Base-by-base conservation (phyloP, 148 eudicot genomes). In the Arbutus unedo region DNA sequence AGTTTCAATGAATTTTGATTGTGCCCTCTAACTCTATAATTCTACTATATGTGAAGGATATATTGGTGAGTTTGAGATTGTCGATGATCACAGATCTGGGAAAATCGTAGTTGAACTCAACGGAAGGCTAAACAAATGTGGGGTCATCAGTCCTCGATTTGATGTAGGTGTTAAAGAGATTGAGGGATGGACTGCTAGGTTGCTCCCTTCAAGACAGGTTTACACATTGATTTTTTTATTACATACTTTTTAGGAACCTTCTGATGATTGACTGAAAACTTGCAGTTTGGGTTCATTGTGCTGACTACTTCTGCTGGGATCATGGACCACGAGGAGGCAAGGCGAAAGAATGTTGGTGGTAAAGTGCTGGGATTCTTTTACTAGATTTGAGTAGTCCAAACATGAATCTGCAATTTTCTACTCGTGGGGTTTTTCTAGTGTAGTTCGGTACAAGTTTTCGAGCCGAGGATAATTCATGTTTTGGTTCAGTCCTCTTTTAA, bases 1-100 rank as follows among this genome's bases (percentile, higher is more conserved):
- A 9, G 49, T 53, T 59, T 11, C 0, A 16, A 4, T 19, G 60
- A 66, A 25, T 25, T 66, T 25, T 11, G 44, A 10, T 25, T 25
- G 16, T 66, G 71, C 71, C 71, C 31, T 43, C 62, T 47, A 10
- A 48, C 79, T 51, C 14, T 66, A 38, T 14, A 15, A 48, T 83
- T 75, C 23, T 80, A 51, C 4, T 44, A 66, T 31, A 31, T 31
- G 38, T 74, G 57, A 45, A 93, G 98, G 98, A 57, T 94, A 94
- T 89, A 94, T 94, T 79, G 98, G 98, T 21, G 98, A 94, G 84
- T 94, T 94, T 43, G 98, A 94, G 90, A 92, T 87, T 86, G 95
- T 94, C 25, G 98, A 94, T 86, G 98, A 94, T 86, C 98, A 94
- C 82, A 90, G 98, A 72, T 83, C 98, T 86, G 98, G 98, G 41